Evolutionary conservation across 345 rosid genomes (phyloP), one percentile per base, ranked within the genome.

Genomic region (Populus ilicifolia): DNA sequence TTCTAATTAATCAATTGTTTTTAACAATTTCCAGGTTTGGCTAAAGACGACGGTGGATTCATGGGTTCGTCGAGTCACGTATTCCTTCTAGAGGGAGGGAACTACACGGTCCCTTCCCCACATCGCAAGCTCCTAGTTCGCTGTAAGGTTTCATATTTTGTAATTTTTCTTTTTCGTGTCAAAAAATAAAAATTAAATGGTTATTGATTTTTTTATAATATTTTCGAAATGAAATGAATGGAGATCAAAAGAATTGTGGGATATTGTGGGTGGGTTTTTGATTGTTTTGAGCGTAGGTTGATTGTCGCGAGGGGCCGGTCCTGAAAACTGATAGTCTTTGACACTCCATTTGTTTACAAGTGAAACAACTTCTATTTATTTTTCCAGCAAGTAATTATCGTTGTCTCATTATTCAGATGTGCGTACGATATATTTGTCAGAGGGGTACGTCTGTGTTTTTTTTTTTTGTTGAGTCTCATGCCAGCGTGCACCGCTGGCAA

Each of bases 71-170:
- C 62, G n/a, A 73, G 65, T 17, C 54, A 6, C 30, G 2, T 13
- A 48, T 25, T 72, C 16, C 68, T 72, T 16, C 71, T 27, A 48
- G 73, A 56, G 35, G 69, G 56, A 59, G 48, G 77, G 67, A 79
- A 69, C 29, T 3, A 23, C 67, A 41, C 81, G 2, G 39, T 69
- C 69, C 61, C 69, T 27, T 71, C 75, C 11, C 82, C 74, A 21
- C 89, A 89, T 73, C 91, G 96, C 75, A 93, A 88, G 78, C 85
- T 90, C 74, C 92, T 88, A 67, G 39, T 30, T 18, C 69, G 64
- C 27, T 70, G 79, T 80, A 70, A 70, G 79, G 38, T 30, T 6
- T 35, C 39, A 6, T 30, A 16, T 16, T 6, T 8, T 17, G 21
- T 27, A 4, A 13, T 29, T 10, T 27, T 29, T 64, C 10, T 14